Conservation (phyloP, 306 rosid species). For the Quercus parvula region DNA sequence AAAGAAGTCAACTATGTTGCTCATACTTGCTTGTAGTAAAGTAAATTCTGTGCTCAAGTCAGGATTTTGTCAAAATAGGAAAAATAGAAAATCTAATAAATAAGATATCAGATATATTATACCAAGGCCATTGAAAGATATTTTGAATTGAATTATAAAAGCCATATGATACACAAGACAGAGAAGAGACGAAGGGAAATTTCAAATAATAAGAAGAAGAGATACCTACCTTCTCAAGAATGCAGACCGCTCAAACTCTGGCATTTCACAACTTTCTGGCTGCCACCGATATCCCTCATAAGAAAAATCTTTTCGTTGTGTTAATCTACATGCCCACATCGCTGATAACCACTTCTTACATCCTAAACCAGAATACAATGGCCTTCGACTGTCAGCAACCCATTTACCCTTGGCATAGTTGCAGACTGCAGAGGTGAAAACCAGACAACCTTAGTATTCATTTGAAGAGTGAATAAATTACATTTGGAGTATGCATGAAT, state of each 20-base stretch:
- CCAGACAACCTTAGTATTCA: constrained; percentile 18
- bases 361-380: constrained; percentile 74
- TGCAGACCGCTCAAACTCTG: constrained; percentile 58
- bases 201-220: not conserved
- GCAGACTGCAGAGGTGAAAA: constrained; percentile 57
- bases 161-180: not conserved
- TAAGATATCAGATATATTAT: not conserved
- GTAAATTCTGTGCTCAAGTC: not conserved
- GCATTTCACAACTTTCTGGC: constrained; percentile 73
- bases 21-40: not conserved
- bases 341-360: constrained; percentile 83
- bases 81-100: constrained; percentile 8
- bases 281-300: constrained; percentile 83
- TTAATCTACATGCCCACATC: constrained; percentile 93
- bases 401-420: constrained; percentile 89
- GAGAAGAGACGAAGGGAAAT: not conserved
- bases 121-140: not conserved
- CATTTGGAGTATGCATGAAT: not conserved
- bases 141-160: not conserved
- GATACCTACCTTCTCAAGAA: constrained; percentile 75
- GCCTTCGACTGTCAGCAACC: constrained; percentile 66
- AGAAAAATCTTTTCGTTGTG: constrained; percentile 71
- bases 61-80: not conserved
- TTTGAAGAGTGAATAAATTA: not conserved
- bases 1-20: not conserved